phyloP scores from a whole-genome alignment of 805 yeast species.

The Pichia cabralensis region DNA sequence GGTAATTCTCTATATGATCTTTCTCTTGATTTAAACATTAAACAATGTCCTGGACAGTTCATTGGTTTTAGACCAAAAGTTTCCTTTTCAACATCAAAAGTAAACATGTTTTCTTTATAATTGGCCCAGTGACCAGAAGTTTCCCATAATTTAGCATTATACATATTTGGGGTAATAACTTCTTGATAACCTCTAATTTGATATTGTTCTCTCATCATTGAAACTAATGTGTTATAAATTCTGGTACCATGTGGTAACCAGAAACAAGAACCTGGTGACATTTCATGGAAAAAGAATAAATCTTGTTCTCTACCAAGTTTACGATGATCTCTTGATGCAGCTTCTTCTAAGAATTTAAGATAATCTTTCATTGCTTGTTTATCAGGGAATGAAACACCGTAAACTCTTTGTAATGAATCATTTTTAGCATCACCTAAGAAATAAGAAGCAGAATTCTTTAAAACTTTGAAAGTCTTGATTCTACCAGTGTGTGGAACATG shows the following conservation, averaged over 20 bases:
- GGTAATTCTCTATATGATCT: conserved; percentile 96
- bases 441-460: conserved; percentile 94
- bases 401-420: conserved; percentile 93
- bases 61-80: conserved; percentile 87
- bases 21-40: conserved; percentile 84
- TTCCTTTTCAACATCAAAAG: conserved; percentile 95
- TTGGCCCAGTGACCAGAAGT: conserved; percentile 98
- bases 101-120: conserved; percentile 95
- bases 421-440: conserved; percentile 88
- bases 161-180: conserved; percentile 99
- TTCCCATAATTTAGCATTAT: conserved; percentile 95
- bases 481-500: conserved; percentile 97
- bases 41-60: conserved; percentile 69
- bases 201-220: conserved; percentile 74
- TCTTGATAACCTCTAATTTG: conserved; percentile 93
- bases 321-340: conserved; percentile 92
- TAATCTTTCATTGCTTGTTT: conserved; percentile 93
- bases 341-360: conserved; percentile 89
- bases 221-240: conserved; percentile 82
- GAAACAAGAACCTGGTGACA: conserved; percentile 97
- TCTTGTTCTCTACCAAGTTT: conserved; percentile 96
- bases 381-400: conserved; percentile 98
- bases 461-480: conserved; percentile 85
- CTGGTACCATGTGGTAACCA: conserved; percentile 99
- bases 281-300: conserved; percentile 86